phyloP scores from a whole-genome alignment of 192 early-diverging fungal species.

The Pilaira anomala region DNA sequence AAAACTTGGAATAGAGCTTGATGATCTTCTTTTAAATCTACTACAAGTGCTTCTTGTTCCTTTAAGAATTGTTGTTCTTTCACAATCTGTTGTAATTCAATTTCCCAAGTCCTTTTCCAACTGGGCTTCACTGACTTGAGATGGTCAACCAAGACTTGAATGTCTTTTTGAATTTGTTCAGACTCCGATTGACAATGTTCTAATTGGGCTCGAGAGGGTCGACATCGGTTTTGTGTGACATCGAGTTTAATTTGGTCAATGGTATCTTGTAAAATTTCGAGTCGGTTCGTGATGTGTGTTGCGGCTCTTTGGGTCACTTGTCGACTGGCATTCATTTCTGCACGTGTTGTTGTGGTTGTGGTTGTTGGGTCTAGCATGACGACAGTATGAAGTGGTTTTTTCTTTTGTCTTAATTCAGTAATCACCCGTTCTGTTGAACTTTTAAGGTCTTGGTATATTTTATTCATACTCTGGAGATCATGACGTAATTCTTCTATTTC shows the following conservation, averaged over 20 bases:
- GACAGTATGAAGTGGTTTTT: too few relatives aligned
- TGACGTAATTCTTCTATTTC: background rate
- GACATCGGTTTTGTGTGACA: conserved; percentile 61
- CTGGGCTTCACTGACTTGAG: conserved; percentile 57
- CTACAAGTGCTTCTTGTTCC: conserved; percentile 65
- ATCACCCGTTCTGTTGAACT: background rate
- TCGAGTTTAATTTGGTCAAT: conserved; percentile 71
- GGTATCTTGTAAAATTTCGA: conserved; percentile 64
- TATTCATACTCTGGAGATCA: background rate
- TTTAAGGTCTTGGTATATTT: background rate
- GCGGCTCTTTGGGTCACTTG: conserved; percentile 7
- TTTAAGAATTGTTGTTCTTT: conserved; percentile 74
- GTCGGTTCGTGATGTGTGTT: conserved; percentile 17
- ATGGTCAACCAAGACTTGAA: conserved; percentile 44
- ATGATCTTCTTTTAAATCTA: conserved; percentile 61
- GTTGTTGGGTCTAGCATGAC: too few relatives aligned
- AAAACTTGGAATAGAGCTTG: conserved; percentile 52
- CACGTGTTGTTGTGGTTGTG: too few relatives aligned
- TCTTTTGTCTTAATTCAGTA: background rate
- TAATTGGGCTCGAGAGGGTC: conserved; percentile 52
- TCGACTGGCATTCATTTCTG: background rate
- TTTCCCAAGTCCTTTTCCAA: conserved; percentile 81
- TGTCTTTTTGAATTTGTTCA: conserved; percentile 39
- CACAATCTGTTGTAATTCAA: conserved; percentile 71
- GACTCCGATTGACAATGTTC: conserved; percentile 48